Evolutionary conservation across 192 early-diverging fungal genomes (phyloP).

Genomic region (Coemansia sp.): DNA sequence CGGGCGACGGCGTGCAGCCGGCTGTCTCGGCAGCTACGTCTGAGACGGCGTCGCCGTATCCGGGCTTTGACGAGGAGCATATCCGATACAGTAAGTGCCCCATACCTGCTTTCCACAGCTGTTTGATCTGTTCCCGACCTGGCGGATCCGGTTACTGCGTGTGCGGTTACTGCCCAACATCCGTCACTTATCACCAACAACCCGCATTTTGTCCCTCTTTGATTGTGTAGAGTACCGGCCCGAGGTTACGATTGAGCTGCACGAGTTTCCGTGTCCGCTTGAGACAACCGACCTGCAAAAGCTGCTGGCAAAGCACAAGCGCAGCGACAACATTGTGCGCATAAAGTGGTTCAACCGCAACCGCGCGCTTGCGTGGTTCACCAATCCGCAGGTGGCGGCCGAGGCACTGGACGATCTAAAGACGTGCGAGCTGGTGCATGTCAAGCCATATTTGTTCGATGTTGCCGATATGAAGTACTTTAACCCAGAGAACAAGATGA

Average conservation of each 20-base stretch:
- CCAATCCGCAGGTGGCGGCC: slow-evolving; percentile 37
- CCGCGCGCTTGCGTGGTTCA: slow-evolving; percentile 55
- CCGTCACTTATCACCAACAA: background rate
- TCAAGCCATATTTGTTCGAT: slow-evolving; percentile 46
- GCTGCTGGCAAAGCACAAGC: slow-evolving; percentile 45
- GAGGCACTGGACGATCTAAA: slow-evolving; percentile 46
- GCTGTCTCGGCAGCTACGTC: slow-evolving; percentile 19
- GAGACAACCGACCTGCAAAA: slow-evolving; percentile 52
- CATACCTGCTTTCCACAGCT: background rate
- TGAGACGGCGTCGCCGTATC: slow-evolving; percentile 39
- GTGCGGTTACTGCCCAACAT: background rate
- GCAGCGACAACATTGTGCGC: slow-evolving; percentile 54
- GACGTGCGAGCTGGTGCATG: slow-evolving; percentile 49
- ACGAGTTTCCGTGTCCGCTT: slow-evolving; percentile 51
- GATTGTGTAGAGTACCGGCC: slow-evolving; percentile 48
- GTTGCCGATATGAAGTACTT: slow-evolving; percentile 53
- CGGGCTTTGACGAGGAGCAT: slow-evolving; percentile 52
- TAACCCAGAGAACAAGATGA: slow-evolving; percentile 42
- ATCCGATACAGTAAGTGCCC: slow-evolving; percentile 53
- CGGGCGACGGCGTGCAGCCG: slow-evolving; percentile 15
- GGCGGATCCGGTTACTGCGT: background rate
- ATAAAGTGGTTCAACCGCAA: slow-evolving; percentile 58
- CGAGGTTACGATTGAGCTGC: slow-evolving; percentile 54
- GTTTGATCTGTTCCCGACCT: background rate
- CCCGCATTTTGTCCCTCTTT: background rate